Evolutionary conservation across 2,329 filamentous ascomycete species (phyloP), one percentile per base, ranked within the genome.

Genomic region (Penicillium freii): DNA sequence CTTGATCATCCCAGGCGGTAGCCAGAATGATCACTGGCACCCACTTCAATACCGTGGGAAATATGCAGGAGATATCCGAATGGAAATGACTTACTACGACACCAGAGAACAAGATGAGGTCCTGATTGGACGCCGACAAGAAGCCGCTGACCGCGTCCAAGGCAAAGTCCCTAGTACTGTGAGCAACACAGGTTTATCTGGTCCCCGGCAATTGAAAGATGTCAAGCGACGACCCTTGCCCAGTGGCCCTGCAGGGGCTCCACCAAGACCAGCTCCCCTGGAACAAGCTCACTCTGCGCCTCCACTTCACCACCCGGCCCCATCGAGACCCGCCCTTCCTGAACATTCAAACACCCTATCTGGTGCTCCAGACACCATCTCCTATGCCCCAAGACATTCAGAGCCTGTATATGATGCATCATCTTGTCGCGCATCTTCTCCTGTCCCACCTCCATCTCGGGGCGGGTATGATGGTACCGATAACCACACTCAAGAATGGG

Each of bases 31-130:
- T 75, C 81, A 91, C 54, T 99, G 94, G 94, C 92, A 97, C 72
- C 87, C 81, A 58, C 80, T 99, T 65, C 89, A 85, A 62, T 97
- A 86, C 81, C 91, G 88, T 71, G 92, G 92, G 62, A 96, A 96
- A 80, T 99, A 97, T 69, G 93, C 94, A 7, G 94, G 94, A 54
- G 93, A 97, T 74, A 87, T 99, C 62, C 85, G 93, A 64, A 88
- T 99, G 62, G 94, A 99, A 77, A 87, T 97, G 76, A 99, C 94
- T 42, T 99, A 89, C 77, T 99, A 97, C 79, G 94, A 99, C 73
- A 87, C 84, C 55, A 84, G 93, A 27, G 89, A 91, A 21, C 94
- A 94, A 75, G 91, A 95, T 58, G 92, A 89, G 75, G 77, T 81
- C 1, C 77, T 77, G 8, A 75, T 73, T 31, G 81, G 84, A 59